Evolutionary conservation across 306 rosid species (phyloP).

Genomic region (Ormosia emarginata): DNA sequence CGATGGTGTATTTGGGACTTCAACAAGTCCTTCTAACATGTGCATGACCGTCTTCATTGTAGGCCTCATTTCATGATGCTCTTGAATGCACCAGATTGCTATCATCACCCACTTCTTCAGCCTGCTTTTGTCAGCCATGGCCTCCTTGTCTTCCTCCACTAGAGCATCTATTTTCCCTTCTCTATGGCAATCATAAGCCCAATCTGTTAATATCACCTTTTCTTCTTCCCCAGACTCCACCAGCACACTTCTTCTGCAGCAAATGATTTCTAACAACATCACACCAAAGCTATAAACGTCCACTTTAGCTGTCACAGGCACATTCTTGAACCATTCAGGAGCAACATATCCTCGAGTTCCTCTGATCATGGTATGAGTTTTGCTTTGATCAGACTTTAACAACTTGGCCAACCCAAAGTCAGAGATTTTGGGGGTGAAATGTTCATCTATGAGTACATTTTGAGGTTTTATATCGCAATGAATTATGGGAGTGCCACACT

Average conservation of each 20-base stretch:
- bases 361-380: conserved; percentile 35
- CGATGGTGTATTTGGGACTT: conserved; percentile 32
- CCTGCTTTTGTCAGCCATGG: conserved; percentile 20
- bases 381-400: conserved; percentile 28
- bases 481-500: conserved; percentile 42
- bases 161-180: conserved; percentile 25
- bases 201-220: conserved; percentile 25
- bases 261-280: conserved; percentile 41
- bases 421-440: conserved; percentile 28
- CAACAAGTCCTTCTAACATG: conserved; percentile 40
- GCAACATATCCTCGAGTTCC: conserved; percentile 52
- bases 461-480: conserved; percentile 51
- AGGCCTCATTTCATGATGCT: conserved; percentile 37
- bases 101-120: conserved; percentile 30
- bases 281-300: conserved; percentile 46
- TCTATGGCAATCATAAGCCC: conserved; percentile 42
- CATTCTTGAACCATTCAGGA: conserved; percentile 52
- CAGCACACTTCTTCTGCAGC: conserved; percentile 39
- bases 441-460: conserved; percentile 34
- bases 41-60: conserved; percentile 34
- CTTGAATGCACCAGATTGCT: conserved; percentile 49
- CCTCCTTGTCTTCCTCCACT: conserved; percentile 35
- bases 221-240: conserved; percentile 33
- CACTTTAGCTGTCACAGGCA: conserved; percentile 37
- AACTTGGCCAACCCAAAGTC: conserved; percentile 50